phyloP scores from a whole-genome alignment of 2,329 filamentous ascomycete genomes.

The Penicillium polonicum region DNA sequence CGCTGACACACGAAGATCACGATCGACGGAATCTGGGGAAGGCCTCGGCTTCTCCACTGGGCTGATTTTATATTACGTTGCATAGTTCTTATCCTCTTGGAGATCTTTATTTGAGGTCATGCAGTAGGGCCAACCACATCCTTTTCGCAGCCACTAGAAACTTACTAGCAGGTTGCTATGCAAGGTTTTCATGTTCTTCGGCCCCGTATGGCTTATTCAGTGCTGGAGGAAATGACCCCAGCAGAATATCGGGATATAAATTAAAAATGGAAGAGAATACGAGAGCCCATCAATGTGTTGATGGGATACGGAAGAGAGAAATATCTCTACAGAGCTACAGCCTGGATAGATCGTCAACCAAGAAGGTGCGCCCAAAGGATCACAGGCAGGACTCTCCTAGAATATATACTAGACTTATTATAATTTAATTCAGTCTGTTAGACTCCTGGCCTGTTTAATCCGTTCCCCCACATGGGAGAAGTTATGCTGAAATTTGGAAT shows the following conservation, averaged over 20 bases:
- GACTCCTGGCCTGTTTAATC: not conserved
- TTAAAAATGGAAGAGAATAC: not conserved
- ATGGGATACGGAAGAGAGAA: not conserved
- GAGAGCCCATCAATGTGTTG: not conserved
- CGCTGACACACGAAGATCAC: not conserved
- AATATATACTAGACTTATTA: not conserved
- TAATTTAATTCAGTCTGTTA: not conserved
- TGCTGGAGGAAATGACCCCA: not conserved
- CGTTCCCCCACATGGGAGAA: not conserved
- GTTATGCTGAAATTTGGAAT: not conserved
- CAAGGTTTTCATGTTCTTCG: not conserved
- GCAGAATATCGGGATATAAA: not conserved
- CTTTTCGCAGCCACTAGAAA: too few relatives aligned
- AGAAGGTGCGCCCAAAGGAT: not conserved
- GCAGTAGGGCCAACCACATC: not conserved
- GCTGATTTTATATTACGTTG: not conserved
- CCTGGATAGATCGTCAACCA: not conserved
- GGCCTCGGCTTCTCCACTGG: not conserved
- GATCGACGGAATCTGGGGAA: constrained; percentile 7
- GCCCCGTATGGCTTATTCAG: not conserved
- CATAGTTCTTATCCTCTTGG: not conserved
- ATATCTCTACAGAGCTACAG: not conserved
- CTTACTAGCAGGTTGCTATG: too few relatives aligned
- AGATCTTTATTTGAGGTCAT: not conserved
- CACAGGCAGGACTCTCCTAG: too few relatives aligned